Conservation (phyloP, 164 flowering plant species). For the Nymphaea thermarum region DNA sequence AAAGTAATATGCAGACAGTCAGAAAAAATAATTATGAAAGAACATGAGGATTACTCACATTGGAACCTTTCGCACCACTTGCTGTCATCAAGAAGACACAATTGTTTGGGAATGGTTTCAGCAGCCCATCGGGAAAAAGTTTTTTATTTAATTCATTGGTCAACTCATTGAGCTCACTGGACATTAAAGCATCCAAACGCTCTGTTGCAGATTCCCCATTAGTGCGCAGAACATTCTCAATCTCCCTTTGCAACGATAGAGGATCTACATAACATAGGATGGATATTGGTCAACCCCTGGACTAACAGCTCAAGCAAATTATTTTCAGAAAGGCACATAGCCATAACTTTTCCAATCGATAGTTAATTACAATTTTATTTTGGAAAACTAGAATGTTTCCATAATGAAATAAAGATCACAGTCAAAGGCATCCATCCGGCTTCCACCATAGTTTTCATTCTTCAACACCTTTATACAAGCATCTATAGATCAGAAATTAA, state of each 20-base stretch:
- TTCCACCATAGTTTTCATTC: no score
- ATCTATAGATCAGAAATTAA: no score
- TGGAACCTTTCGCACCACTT: slow-evolving; percentile 90
- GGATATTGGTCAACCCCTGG: background rate
- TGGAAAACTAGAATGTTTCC: no score
- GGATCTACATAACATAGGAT: slow-evolving; percentile 26
- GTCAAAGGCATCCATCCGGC: no score
- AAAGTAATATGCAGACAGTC: background rate
- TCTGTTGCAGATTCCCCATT: slow-evolving; percentile 66
- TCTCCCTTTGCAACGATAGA: slow-evolving; percentile 35
- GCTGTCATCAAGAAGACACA: slow-evolving; percentile 89
- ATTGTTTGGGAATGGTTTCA: slow-evolving; percentile 68
- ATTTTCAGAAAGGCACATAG: no score
- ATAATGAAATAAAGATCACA: no score
- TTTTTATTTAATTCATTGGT: slow-evolving; percentile 35
- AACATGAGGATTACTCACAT: slow-evolving; percentile 31
- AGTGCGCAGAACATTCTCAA: slow-evolving; percentile 51
- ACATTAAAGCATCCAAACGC: slow-evolving; percentile 64
- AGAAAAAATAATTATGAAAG: background rate
- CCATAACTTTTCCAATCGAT: no score
- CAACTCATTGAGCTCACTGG: slow-evolving; percentile 30
- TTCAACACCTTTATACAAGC: no score
- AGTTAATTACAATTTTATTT: no score
- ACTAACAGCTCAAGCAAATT: no score
- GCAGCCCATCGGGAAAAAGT: slow-evolving; percentile 46